Conservation (phyloP, 1,139 yeast species). For the Protomyces gravidus region DNA sequence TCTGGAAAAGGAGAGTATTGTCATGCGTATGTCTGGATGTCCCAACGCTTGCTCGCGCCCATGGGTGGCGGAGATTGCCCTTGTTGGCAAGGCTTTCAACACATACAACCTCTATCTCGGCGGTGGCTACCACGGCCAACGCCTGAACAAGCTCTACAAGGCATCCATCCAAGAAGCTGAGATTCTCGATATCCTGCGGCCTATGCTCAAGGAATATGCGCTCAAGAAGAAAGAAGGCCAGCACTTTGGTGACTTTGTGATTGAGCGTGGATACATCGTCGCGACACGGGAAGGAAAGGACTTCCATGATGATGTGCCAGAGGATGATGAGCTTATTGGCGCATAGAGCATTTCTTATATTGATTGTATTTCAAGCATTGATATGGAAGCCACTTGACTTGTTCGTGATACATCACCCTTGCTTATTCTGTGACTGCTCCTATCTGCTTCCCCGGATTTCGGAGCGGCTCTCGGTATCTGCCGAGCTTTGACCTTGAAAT, state of each 20-base stretch:
- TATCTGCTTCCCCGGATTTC: too few relatives aligned
- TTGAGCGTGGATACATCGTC: conserved; percentile 78
- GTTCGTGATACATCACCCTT: too few relatives aligned
- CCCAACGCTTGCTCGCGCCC: conserved; percentile 99
- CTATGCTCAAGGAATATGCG: conserved; percentile 91
- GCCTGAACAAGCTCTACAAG: conserved; percentile 84
- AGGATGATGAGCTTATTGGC: conserved; percentile 24
- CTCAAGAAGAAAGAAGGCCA: conserved; percentile 85
- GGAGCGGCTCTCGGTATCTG: too few relatives aligned
- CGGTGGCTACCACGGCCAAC: conserved; percentile 92
- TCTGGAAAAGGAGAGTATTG: conserved; percentile 86
- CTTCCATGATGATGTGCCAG: conserved; percentile 78
- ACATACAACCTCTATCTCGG: conserved; percentile 93
- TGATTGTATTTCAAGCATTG: too few relatives aligned
- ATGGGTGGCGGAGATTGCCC: conserved; percentile 93
- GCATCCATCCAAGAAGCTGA: conserved; percentile 89
- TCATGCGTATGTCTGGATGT: conserved; percentile 99
- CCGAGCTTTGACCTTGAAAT: too few relatives aligned
- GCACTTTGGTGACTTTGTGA: conserved; percentile 90
- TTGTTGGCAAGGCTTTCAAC: conserved; percentile 91
- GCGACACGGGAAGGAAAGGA: conserved; percentile 86
- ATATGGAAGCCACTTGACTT: too few relatives aligned
- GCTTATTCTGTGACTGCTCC: too few relatives aligned
- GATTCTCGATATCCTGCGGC: conserved; percentile 68
- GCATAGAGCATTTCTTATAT: conserved; percentile 6